phyloP scores from a whole-genome alignment of 1,284 basidiomycete species.

The Termitomyces sp. region DNA sequence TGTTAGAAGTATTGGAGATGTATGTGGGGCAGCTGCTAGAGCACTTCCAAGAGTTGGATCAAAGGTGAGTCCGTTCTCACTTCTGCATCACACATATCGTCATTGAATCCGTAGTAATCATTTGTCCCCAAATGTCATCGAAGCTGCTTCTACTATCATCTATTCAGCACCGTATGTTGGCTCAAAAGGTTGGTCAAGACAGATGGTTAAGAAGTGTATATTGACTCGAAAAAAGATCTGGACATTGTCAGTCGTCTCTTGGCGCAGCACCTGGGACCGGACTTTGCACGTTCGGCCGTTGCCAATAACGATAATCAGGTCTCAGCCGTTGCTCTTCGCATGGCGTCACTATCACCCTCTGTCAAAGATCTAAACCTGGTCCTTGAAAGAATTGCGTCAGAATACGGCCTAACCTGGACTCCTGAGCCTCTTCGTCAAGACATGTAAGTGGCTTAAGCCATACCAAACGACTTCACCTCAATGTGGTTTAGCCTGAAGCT shows the following conservation, averaged over 20 bases:
- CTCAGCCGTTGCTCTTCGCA: slow-evolving; percentile 48
- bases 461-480: slow-evolving; percentile 5
- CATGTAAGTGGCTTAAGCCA: slow-evolving; percentile 39
- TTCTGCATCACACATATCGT: not conserved
- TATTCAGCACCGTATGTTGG: slow-evolving; percentile 53
- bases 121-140: slow-evolving; percentile 47
- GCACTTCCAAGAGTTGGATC: slow-evolving; percentile 52
- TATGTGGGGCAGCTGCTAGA: slow-evolving; percentile 57
- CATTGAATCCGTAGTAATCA: slow-evolving; percentile 26
- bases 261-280: slow-evolving; percentile 48
- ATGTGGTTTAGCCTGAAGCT: slow-evolving; percentile 39
- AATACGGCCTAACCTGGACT: slow-evolving; percentile 55
- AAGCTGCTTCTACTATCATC: slow-evolving; percentile 65
- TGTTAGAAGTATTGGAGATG: slow-evolving; percentile 63
- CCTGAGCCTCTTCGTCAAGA: slow-evolving; percentile 58
- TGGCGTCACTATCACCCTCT: slow-evolving; percentile 48
- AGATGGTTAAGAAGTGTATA: not conserved
- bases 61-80: slow-evolving; percentile 32
- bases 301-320: slow-evolving; percentile 52
- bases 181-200: slow-evolving; percentile 46
- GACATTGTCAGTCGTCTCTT: slow-evolving; percentile 49
- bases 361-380: slow-evolving; percentile 52
- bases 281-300: slow-evolving; percentile 52
- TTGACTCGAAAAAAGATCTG: slow-evolving; percentile 44
- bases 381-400: slow-evolving; percentile 48